Evolutionary conservation across 768 basidiomycete species (phyloP).

Genomic region (Tulasnella sp.): DNA sequence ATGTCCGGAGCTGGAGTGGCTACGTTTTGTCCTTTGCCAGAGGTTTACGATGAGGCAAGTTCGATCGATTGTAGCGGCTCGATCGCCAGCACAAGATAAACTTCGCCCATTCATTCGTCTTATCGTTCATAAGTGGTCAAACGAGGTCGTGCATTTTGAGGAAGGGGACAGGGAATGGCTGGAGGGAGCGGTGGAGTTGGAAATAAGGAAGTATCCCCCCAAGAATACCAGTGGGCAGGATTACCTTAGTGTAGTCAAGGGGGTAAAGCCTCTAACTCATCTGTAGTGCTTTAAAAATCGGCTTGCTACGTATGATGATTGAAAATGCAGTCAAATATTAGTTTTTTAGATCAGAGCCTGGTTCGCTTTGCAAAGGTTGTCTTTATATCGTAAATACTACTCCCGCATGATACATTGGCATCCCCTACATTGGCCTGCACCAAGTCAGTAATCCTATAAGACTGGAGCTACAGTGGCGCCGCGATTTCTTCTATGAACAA

Average conservation of each 20-base stretch:
- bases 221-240: neutral
- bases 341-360: neutral
- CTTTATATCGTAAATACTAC: too few species aligned
- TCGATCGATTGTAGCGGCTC: neutral
- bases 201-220: neutral
- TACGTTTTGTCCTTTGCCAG: neutral
- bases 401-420: too few species aligned
- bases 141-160: neutral
- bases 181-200: neutral
- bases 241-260: neutral
- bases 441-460: too few species aligned
- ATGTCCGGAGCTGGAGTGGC: neutral
- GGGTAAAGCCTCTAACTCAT: neutral
- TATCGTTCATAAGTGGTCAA: neutral
- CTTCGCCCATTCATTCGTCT: neutral
- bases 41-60: neutral
- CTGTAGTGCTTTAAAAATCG: neutral
- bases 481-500: neutral
- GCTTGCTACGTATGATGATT: too few species aligned
- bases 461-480: too few species aligned
- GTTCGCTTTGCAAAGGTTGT: too few species aligned
- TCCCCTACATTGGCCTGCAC: too few species aligned
- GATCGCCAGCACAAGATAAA: neutral
- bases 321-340: too few species aligned
- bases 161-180: conserved; percentile 7